Evolutionary conservation across 768 basidiomycete species (phyloP), one percentile per base, ranked within the genome.

Genomic region (Coprinopsis marcescibilis): DNA sequence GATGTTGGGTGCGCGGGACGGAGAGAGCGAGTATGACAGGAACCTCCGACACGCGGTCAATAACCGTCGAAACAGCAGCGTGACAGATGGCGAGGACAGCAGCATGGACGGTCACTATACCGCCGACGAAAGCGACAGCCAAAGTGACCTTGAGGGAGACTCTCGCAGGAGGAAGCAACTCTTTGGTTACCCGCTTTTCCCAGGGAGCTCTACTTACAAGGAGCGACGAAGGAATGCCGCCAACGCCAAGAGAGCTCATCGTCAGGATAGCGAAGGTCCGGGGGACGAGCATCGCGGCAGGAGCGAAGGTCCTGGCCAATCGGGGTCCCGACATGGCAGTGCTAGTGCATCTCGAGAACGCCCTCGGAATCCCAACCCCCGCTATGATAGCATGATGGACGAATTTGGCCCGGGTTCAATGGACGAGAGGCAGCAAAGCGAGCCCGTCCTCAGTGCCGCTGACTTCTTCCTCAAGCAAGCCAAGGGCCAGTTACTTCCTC

Each of bases 131-230:
- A 48, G 44, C 34, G 50, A 51, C 25, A 13, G 33, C 1, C 47
- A 43, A 13, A 54, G 44, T 46, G 53, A 49, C 32, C 27, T 34
- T 20, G 53, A 54, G 29, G 63, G 51, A 10, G 47, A 51, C 19
- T 15, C 50, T 60, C 15, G 56, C 57, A 19, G 55, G 50, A 15
- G 56, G 73, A 79, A 66, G 17, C 67, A 79, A 13, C 77, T 85
- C 65, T 78, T 83, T 61, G 74, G 72, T 21, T 76, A 78, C 61
- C 76, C 86, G 59, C 67, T 90, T 37, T 84, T 90, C 43, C 85
- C 89, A 61, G 91, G 91, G 12, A 84, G 80, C 51, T 85, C 90
- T 3, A 78, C 80, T 2, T 96, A 96, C 72, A 96, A 96, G 66
- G 85, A 88, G 58, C 76, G 93, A 21, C 77, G 85, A 53, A 89